These are phyloP conservation scores for Jacaranda copaia DNA, from an alignment of 257 asterid genomes.

Conservation along the genomic window DNA sequence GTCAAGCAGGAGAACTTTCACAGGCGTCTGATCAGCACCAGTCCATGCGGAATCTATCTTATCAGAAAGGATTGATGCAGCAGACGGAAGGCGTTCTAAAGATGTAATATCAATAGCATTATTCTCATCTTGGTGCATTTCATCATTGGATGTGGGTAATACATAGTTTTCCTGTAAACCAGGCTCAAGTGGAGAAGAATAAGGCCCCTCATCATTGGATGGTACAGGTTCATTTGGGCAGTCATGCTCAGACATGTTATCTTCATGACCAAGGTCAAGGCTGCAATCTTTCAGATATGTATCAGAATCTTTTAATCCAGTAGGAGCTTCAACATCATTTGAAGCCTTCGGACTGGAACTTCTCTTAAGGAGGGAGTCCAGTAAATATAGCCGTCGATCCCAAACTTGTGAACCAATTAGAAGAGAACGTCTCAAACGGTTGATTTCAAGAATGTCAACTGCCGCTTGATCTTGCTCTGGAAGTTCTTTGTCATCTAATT, in stretches of 20 bases:
- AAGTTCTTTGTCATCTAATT: conserved; percentile 41
- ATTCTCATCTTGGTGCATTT: conserved; percentile 33
- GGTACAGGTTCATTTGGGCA: conserved; percentile 34
- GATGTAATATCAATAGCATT: conserved; percentile 38
- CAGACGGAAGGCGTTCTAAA: conserved; percentile 68
- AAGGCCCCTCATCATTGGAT: conserved; percentile 41
- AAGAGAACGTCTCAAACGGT: conserved; percentile 78
- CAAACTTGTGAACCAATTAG: conserved; percentile 69
- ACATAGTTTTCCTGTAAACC: conserved; percentile 35
- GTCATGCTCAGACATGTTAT: conserved; percentile 41
- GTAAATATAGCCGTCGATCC: conserved; percentile 66
- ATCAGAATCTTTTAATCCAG: conserved; percentile 47
- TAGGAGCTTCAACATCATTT: conserved; percentile 38
- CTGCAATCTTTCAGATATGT: conserved; percentile 35
- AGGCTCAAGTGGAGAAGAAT: conserved; percentile 31
- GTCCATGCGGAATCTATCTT: conserved; percentile 93
- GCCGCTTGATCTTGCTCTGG: conserved; percentile 41
- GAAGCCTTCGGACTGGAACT: conserved; percentile 50
- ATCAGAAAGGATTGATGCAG: conserved; percentile 81
- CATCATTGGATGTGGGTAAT: conserved; percentile 31
- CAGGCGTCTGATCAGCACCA: conserved; percentile 65
- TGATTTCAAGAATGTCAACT: conserved; percentile 78
- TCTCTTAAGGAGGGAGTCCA: conserved; percentile 64
- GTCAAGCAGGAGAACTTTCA: conserved; percentile 39
- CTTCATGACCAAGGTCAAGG: conserved; percentile 48